Evolutionary conservation across 352 stramenopile genomes (phyloP).

Genomic region (Globisporangium paddicum): DNA sequence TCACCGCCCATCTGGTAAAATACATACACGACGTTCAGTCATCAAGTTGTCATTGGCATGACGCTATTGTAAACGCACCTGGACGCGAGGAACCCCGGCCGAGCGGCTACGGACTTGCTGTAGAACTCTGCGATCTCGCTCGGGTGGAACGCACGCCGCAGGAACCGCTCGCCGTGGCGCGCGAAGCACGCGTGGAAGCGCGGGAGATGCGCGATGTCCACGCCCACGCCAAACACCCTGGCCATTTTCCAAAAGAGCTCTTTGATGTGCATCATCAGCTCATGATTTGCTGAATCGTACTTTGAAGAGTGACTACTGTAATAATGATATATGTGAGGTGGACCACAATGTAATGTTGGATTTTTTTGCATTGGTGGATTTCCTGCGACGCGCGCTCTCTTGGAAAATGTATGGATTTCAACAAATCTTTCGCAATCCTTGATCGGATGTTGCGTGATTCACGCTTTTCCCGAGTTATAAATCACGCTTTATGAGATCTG

Average conservation of each 20-base stretch:
- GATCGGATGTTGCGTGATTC: too few relatives aligned
- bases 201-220: conserved; percentile 61
- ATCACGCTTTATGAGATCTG: too few relatives aligned
- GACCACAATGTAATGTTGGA: neutral
- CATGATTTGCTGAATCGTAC: neutral
- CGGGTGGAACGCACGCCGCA: conserved; percentile 57
- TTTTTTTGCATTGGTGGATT: neutral
- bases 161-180: conserved; percentile 60
- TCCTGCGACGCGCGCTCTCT: neutral
- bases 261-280: conserved; percentile 4
- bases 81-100: conserved; percentile 60
- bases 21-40: neutral
- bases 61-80: too few relatives aligned
- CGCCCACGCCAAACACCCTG: conserved; percentile 59
- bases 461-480: too few relatives aligned
- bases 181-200: conserved; percentile 48
- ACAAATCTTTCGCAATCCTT: neutral
- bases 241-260: neutral
- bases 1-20: conserved; percentile 57
- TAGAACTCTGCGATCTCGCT: conserved; percentile 64
- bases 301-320: neutral
- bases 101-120: conserved; percentile 24
- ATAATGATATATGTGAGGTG: neutral
- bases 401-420: neutral
- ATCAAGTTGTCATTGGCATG: neutral